Base-by-base conservation (phyloP, 1,284 basidiomycete genomes). In the Ustilago lituana region DNA sequence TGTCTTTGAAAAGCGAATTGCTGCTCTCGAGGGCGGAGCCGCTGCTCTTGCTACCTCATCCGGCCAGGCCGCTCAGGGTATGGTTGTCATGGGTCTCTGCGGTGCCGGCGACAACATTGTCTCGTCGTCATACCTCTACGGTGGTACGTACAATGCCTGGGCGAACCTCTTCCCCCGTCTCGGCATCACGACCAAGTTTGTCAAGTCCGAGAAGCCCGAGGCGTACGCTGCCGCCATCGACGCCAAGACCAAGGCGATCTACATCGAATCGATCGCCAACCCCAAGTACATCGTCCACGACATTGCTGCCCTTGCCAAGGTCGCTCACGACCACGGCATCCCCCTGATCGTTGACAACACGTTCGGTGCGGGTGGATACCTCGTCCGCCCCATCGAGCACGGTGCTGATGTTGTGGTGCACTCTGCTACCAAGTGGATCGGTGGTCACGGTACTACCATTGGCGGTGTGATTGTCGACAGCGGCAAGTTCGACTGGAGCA, bases 351-450 rank as follows among this genome's bases (percentile, higher is more conserved):
- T 94, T 0, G 93, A 94, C 82, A 94, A 94, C 83, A 94, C 92
- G 0, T 93, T 94, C 74, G 92, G 92, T 64, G 89, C 91, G 82
- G 91, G 90, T 74, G 88, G 90, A 15, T 92, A 90, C 78, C 85
- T 91, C 32, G 82, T 90, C 52, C 85, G 87, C 4, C 91, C 92
- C 10, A 89, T 93, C 56, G 87, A 90, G 23, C 86, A 88, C 66
- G 92, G 92, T 23, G 92, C 91, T 38, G 89, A 94, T 77, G 91
- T 94, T 56, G 86, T 94, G 86, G 90, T 92, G 7, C 90, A 93
- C 84, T 90, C 89, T 59, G 91, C 91, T 0, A 93, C 92, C 4
- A 94, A 94, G 81, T 94, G 92, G 92, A 92, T 94, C 48, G 90
- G 91, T 26, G 91, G 92, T 0, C 92, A 93, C 80, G 92, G 92